phyloP scores from a whole-genome alignment of 129 eudicot genomes.

The Scalesia atractyloides region DNA sequence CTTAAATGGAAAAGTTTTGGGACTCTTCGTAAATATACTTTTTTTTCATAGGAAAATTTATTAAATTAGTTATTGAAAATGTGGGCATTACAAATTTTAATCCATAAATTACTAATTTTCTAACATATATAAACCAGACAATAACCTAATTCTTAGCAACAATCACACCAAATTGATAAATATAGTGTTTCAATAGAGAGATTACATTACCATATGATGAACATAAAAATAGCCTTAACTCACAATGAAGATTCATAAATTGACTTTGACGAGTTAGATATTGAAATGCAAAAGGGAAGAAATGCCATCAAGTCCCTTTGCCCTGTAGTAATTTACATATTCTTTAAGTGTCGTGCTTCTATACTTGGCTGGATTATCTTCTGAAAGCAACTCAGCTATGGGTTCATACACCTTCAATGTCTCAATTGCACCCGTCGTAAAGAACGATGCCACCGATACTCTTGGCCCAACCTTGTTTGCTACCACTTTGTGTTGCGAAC shows the following conservation, averaged over 20 bases:
- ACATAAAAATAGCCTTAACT: not conserved
- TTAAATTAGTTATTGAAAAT: no score
- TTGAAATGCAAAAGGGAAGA: conserved; percentile 39
- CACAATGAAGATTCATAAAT: not conserved
- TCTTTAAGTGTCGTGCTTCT: conserved; percentile 39
- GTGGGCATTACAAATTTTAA: no score
- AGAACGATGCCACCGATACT: conserved; percentile 53
- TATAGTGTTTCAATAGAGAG: not conserved
- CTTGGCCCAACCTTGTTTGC: conserved; percentile 57
- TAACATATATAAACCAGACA: not conserved
- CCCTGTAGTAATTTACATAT: not conserved
- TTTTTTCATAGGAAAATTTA: no score
- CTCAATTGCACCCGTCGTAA: conserved; percentile 18
- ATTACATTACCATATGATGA: not conserved
- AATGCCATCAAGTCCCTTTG: conserved; percentile 34
- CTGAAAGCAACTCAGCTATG: conserved; percentile 51
- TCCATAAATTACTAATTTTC: no score
- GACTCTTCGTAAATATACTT: no score
- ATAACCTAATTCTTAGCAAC: not conserved
- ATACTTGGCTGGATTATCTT: conserved; percentile 53
- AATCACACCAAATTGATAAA: not conserved
- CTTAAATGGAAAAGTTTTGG: no score
- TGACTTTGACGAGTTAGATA: conserved; percentile 21
- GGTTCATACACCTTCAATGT: conserved; percentile 43
- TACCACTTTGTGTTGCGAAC: conserved; percentile 55